Evolutionary conservation across 805 yeast genomes (phyloP).

Genomic region (Alloascoidea africana): DNA sequence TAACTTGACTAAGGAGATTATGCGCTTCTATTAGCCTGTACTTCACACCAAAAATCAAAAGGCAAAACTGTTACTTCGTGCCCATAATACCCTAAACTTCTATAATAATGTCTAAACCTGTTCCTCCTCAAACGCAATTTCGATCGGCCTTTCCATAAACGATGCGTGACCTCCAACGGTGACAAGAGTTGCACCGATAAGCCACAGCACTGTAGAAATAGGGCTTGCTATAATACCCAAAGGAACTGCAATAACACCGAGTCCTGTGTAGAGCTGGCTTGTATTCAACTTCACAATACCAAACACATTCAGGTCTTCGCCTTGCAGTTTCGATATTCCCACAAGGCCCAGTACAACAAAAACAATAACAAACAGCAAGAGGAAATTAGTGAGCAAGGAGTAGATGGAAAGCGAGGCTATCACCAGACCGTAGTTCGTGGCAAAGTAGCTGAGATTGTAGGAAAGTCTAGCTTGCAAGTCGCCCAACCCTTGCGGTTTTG

Average conservation of each 20-base stretch:
- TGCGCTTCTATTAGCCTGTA: no score
- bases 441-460: conserved; percentile 76
- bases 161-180: conserved; percentile 77
- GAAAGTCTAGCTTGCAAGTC: conserved; percentile 82
- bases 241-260: conserved; percentile 64
- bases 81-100: no score
- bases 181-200: conserved; percentile 72
- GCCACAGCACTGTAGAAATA: conserved; percentile 80
- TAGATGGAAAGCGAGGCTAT: conserved; percentile 63
- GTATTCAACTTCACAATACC: conserved; percentile 58
- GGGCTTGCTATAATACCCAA: conserved; percentile 83
- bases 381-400: conserved; percentile 73
- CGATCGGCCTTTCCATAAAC: conserved; percentile 88
- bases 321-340: conserved; percentile 67
- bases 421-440: conserved; percentile 71
- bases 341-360: conserved; percentile 61
- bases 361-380: conserved; percentile 67
- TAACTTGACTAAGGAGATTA: no score
- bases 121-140: conserved; percentile 84
- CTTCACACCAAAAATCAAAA: no score
- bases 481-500: conserved; percentile 80
- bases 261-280: conserved; percentile 71
- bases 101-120: conserved; percentile 22
- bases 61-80: no score
- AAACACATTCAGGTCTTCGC: conserved; percentile 68